Conservation (phyloP, 176 grass and related monocot genomes). For the Eremochloa ophiuroides region DNA sequence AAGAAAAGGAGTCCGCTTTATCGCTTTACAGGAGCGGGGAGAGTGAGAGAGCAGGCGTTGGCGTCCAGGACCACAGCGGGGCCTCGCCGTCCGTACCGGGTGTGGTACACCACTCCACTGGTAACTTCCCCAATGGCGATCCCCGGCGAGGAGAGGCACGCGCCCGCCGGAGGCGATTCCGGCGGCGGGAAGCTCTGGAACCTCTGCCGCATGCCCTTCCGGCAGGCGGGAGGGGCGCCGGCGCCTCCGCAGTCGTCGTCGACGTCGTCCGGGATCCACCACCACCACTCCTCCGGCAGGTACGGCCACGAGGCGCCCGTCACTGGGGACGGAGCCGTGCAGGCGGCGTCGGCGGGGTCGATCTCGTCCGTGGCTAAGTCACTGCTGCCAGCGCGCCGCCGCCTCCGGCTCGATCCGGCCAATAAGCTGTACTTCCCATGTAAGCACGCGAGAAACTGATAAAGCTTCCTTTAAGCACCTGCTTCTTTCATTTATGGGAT, state of each 20-base stretch:
- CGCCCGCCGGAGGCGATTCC: slow-evolving; percentile 28
- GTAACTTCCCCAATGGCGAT: slow-evolving; percentile 62
- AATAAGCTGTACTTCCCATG: slow-evolving; percentile 97
- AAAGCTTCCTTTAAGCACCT: neutral
- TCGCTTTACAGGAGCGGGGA: neutral
- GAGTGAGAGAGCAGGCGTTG: neutral
- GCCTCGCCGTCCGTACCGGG: neutral
- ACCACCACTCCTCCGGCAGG: slow-evolving; percentile 50
- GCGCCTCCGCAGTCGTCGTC: slow-evolving; percentile 33
- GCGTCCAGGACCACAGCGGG: neutral
- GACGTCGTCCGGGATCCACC: slow-evolving; percentile 57
- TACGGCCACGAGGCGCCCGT: slow-evolving; percentile 43
- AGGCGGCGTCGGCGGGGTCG: slow-evolving; percentile 34
- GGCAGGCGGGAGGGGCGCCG: slow-evolving; percentile 43
- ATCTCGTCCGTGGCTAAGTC: slow-evolving; percentile 78
- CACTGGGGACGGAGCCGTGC: slow-evolving; percentile 21
- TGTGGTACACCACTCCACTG: slow-evolving; percentile 26
- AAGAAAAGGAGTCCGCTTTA: slow-evolving; percentile 32
- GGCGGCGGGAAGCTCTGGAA: slow-evolving; percentile 71
- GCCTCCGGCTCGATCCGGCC: slow-evolving; percentile 83
- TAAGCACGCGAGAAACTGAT: slow-evolving; percentile 44
- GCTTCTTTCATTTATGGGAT: slow-evolving; percentile 30
- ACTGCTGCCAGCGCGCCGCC: slow-evolving; percentile 62
- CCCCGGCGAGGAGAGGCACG: slow-evolving; percentile 55
- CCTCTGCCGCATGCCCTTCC: slow-evolving; percentile 93